Percentiles rank a stretch among this genome's conserved stretches.
Conservation (phyloP, 768 basidiomycete species). For the Floccularia luteovirens region DNA sequence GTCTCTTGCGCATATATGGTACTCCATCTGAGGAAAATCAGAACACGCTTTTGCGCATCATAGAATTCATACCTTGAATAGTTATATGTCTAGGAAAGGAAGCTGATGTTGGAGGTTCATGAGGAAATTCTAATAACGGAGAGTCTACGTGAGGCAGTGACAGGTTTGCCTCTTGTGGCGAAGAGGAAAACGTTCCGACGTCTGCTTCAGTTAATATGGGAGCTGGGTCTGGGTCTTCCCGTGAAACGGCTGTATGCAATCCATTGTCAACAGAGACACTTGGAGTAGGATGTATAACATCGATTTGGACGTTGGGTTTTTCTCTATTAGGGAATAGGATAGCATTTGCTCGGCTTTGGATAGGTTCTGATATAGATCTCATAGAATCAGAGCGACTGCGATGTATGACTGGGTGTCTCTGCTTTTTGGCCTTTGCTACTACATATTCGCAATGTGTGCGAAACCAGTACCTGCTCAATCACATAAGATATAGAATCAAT, state of each 20-base stretch:
- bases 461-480: constrained; percentile 30
- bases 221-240: not conserved
- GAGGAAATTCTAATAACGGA: too few relatives aligned
- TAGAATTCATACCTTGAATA: too few relatives aligned
- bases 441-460: constrained; percentile 33
- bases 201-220: constrained; percentile 16
- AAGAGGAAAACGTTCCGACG: constrained; percentile 23
- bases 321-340: not conserved
- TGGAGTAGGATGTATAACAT: not conserved
- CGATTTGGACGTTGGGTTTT: not conserved
- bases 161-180: constrained; percentile 18
- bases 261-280: not conserved
- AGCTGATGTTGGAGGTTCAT: too few relatives aligned
- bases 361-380: constrained; percentile 24
- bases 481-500: constrained; percentile 1
- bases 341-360: constrained; percentile 1
- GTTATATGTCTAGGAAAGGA: too few relatives aligned
- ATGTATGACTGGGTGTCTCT: constrained; percentile 5
- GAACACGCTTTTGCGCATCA: too few relatives aligned
- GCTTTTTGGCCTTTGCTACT: constrained; percentile 14
- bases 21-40: constrained; percentile 11
- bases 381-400: constrained; percentile 21
- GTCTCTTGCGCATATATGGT: constrained; percentile 21
- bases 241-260: constrained; percentile 1
- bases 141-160: constrained; percentile 18